Conservation (phyloP, 352 stramenopile species). For the Peronospora belbahrii region DNA sequence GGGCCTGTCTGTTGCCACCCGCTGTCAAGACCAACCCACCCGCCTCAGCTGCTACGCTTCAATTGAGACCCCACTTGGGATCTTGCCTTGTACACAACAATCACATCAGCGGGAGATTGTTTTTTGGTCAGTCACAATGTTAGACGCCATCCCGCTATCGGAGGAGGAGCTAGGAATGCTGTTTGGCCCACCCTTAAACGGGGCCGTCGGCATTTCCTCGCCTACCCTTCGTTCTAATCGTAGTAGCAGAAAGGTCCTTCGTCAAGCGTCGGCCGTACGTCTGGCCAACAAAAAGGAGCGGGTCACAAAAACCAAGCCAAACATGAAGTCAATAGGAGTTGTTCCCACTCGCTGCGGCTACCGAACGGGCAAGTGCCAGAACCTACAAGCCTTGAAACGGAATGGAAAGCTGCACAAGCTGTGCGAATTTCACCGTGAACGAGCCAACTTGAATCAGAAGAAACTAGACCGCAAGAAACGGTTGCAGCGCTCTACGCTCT, state of each 20-base stretch:
- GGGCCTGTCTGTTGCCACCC: slow-evolving; percentile 20
- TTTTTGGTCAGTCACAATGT: slow-evolving; percentile 5
- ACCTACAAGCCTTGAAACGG: slow-evolving; percentile 72
- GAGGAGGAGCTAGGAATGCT: slow-evolving; percentile 30
- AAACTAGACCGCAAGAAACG: slow-evolving; percentile 84
- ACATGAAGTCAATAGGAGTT: slow-evolving; percentile 7
- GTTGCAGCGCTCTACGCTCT: slow-evolving; percentile 31
- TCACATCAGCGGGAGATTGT: background rate
- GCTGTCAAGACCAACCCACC: slow-evolving; percentile 15
- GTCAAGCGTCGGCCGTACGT: slow-evolving; percentile 7
- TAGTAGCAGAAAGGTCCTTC: slow-evolving; percentile 6
- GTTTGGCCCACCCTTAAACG: slow-evolving; percentile 19
- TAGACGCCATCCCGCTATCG: slow-evolving; percentile 20
- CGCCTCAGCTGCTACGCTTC: slow-evolving; percentile 23
- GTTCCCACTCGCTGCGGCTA: slow-evolving; percentile 57
- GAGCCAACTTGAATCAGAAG: slow-evolving; percentile 81
- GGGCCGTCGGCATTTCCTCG: background rate
- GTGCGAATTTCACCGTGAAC: slow-evolving; percentile 79
- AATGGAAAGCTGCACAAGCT: slow-evolving; percentile 82
- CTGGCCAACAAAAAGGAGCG: slow-evolving; percentile 2
- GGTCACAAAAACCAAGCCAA: background rate
- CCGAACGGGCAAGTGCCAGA: slow-evolving; percentile 75
- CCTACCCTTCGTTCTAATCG: background rate
- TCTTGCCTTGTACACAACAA: slow-evolving; percentile 17
- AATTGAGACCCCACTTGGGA: slow-evolving; percentile 26